These are phyloP conservation scores for Nematocida homosporus DNA, from an alignment of 371 early-diverging fungal species.

Conservation along the genomic window DNA sequence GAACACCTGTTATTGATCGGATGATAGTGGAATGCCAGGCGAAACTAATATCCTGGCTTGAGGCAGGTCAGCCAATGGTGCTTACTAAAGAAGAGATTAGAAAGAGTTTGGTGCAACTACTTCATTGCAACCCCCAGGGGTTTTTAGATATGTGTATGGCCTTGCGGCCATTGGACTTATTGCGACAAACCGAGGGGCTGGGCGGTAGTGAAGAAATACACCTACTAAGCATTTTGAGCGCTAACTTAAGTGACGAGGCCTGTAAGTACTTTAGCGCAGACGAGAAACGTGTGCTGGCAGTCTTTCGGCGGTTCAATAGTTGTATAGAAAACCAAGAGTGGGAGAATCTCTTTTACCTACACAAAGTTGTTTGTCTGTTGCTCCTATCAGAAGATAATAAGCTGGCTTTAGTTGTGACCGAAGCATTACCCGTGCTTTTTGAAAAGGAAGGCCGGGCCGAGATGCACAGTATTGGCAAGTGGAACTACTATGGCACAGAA, in stretches of 20 bases:
- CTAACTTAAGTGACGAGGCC: background rate
- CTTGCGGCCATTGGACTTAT: background rate
- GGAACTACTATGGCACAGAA: background rate
- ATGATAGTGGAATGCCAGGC: background rate
- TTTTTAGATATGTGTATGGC: background rate
- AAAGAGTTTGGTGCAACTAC: constrained; percentile 2
- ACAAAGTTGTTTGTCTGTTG: background rate
- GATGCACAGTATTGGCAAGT: background rate
- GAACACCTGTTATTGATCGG: background rate
- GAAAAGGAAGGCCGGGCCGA: constrained; percentile 5
- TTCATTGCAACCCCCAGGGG: background rate
- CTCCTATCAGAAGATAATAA: background rate
- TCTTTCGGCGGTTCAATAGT: constrained; percentile 6
- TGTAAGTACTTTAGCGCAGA: background rate
- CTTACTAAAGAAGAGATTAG: too few species aligned
- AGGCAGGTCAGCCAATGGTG: too few species aligned
- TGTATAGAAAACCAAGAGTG: constrained; percentile 8
- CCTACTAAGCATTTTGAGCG: background rate
- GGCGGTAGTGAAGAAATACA: background rate
- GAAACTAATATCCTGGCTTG: background rate
- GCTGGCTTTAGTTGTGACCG: background rate
- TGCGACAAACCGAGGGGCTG: background rate
- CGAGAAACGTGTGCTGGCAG: background rate
- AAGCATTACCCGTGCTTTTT: background rate
- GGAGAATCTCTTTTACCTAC: constrained; percentile 3